phyloP scores from a whole-genome alignment of 129 eudicot genomes.

The Rutidosis leptorrhynchoides region DNA sequence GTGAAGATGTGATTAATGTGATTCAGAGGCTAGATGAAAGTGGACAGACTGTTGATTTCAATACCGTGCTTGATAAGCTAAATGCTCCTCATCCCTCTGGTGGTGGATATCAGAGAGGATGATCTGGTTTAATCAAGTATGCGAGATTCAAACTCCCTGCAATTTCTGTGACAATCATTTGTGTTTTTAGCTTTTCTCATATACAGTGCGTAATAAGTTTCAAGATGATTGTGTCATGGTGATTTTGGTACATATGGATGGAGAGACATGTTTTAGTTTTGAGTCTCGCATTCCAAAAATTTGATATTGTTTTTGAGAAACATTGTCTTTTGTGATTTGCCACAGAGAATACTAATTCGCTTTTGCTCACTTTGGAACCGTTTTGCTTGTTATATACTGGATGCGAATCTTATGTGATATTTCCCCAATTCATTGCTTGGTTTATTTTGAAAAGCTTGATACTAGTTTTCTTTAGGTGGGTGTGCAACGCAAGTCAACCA shows the following conservation, averaged over 20 bases:
- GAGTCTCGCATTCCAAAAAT: constrained; percentile 18
- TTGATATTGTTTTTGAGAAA: background rate
- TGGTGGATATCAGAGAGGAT: constrained; percentile 60
- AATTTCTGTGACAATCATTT: constrained; percentile 19
- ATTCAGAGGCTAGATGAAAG: constrained; percentile 90
- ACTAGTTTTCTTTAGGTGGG: background rate
- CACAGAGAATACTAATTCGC: background rate
- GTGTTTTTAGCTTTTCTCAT: constrained; percentile 17
- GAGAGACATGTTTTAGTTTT: constrained; percentile 27
- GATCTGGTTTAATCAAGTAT: constrained; percentile 45
- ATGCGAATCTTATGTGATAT: background rate
- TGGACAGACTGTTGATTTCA: constrained; percentile 79
- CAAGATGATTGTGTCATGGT: constrained; percentile 22
- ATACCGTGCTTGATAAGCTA: constrained; percentile 78
- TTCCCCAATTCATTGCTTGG: background rate
- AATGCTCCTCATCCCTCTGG: constrained; percentile 64
- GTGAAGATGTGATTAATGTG: constrained; percentile 60
- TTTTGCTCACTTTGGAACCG: background rate
- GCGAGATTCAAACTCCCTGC: background rate
- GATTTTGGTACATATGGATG: constrained; percentile 40
- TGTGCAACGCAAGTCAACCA: no score
- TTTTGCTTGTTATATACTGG: background rate
- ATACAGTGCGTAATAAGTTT: constrained; percentile 43
- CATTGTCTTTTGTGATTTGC: background rate
- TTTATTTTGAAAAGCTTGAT: background rate